A percentile compares a stretch with the other conserved stretches of the same genome.
These are phyloP conservation scores for Lentinula detonsa DNA, from an alignment of 768 basidiomycete species.

Conservation along the genomic window DNA sequence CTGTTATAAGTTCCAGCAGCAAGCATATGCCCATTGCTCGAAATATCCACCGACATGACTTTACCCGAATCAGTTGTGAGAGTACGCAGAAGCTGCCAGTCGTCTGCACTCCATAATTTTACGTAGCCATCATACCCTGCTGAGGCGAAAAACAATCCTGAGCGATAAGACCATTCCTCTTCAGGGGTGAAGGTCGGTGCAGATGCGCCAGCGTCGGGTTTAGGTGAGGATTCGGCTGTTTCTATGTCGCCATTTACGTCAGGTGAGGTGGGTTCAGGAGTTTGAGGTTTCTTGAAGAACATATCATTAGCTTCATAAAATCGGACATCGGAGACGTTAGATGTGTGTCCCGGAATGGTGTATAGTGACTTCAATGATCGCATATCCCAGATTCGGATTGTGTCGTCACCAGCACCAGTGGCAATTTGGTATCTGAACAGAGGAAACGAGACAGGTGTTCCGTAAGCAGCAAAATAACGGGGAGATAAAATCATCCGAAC, in stretches of 20 bases:
- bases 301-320: slow-evolving; percentile 77
- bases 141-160: slow-evolving; percentile 90
- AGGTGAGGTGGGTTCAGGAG: slow-evolving; percentile 21
- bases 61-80: slow-evolving; percentile 95
- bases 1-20: slow-evolving; percentile 91
- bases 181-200: slow-evolving; percentile 24
- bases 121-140: slow-evolving; percentile 94
- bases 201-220: slow-evolving; percentile 6
- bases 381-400: slow-evolving; percentile 98
- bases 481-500: slow-evolving; percentile 41
- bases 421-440: slow-evolving; percentile 86
- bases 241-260: slow-evolving; percentile 29
- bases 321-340: slow-evolving; percentile 90
- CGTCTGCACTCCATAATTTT: slow-evolving; percentile 96
- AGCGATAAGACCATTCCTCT: slow-evolving; percentile 76
- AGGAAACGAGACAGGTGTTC: slow-evolving; percentile 8
- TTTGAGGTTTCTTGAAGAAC: slow-evolving; percentile 34
- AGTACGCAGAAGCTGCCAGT: slow-evolving; percentile 89
- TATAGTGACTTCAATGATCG: slow-evolving; percentile 88
- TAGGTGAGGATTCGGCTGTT: slow-evolving; percentile 38
- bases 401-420: slow-evolving; percentile 95
- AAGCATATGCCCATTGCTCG: slow-evolving; percentile 74
- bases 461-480: slow-evolving; percentile 1
- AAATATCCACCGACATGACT: slow-evolving; percentile 96
- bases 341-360: slow-evolving; percentile 94